Base-by-base conservation (phyloP, 441 rosid genomes). In the Theobroma grandiflorum region DNA sequence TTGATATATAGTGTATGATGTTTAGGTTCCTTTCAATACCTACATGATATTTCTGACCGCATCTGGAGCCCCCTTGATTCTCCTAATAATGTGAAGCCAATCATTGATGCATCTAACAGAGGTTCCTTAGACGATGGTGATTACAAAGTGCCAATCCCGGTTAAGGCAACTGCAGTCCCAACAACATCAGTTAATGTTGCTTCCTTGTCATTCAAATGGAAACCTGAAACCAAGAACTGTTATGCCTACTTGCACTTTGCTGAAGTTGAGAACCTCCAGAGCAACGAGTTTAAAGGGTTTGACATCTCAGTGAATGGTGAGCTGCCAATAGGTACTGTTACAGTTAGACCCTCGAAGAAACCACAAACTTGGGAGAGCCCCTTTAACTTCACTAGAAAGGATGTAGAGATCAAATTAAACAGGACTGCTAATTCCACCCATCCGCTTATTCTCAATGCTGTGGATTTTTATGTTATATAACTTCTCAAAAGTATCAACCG, bases 401-500 rank as follows among this genome's bases (percentile, higher is more conserved):
- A 14, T 37, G 76, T 83, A 3, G 4, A 74, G 40, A 76, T 86
- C 72, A 42, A 68, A 55, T 9, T 88, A 57, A 10, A 58, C 26
- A 82, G 72, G 70, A 83, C 89, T 0, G 8, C 55, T 0, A 58
- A 8, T 9, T 85, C 91, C 16, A 82, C 86, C 0, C 85, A 85
- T 61, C 87, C 88, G 0, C 91, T 89, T 5, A 22, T 86, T 16
- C 49, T 86, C 47, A 88, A 88, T 73, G 89, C 91, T n/a, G 37
- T 83, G 0, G 89, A 55, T 42, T 83, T 86, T 61, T 66, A 47
- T 31, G 20, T 80, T 73, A 40, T 40, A 80, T 22, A 76, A 85
- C 6, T 79, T 88, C 50, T 75, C 75, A 11, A 80, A 80, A 75
- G 37, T 71, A 42, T 82, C 87, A 59, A 88, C 93, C 2, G 45